A percentile compares a stretch with the other conserved stretches of the same genome.
These are phyloP conservation scores for Priceomyces medius DNA, from an alignment of 805 yeast genomes.

Conservation along the genomic window DNA sequence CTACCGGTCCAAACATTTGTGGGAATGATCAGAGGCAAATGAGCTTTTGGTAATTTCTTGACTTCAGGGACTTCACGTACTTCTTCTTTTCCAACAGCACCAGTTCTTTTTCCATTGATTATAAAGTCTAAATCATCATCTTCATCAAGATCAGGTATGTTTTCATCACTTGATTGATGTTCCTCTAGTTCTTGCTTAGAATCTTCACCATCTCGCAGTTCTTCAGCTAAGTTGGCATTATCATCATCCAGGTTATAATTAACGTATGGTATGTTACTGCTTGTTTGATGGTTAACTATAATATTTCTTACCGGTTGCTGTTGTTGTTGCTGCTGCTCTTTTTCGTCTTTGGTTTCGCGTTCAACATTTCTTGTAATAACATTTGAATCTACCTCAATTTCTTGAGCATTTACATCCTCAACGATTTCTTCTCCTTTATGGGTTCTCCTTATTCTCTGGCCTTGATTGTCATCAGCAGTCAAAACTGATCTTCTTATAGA, in stretches of 20 bases:
- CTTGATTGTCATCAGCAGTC: slow-evolving; percentile 48
- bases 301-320: slow-evolving; percentile 7
- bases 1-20: slow-evolving; percentile 47
- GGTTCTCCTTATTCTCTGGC: slow-evolving; percentile 70
- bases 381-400: slow-evolving; percentile 25
- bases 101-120: slow-evolving; percentile 18
- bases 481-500: slow-evolving; percentile 68
- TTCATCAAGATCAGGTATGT: slow-evolving; percentile 19
- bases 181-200: slow-evolving; percentile 8
- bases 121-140: slow-evolving; percentile 37
- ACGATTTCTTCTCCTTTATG: slow-evolving; percentile 88
- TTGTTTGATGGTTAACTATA: slow-evolving; percentile 9
- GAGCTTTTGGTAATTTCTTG: slow-evolving; percentile 11
- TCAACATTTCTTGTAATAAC: slow-evolving; percentile 35
- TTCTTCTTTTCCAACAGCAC: slow-evolving; percentile 4
- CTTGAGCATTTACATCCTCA: slow-evolving; percentile 39
- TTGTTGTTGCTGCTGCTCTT: slow-evolving; percentile 10
- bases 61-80: slow-evolving; percentile 11
- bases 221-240: slow-evolving; percentile 18
- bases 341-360: slow-evolving; percentile 31
- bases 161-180: not conserved
- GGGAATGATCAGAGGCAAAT: slow-evolving; percentile 9
- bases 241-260: slow-evolving; percentile 24
- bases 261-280: slow-evolving; percentile 10
- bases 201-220: slow-evolving; percentile 1